Evolutionary conservation across 1,139 yeast species (phyloP), one percentile per base, ranked within the genome.

Genomic region (Taphrina flavorubra): DNA sequence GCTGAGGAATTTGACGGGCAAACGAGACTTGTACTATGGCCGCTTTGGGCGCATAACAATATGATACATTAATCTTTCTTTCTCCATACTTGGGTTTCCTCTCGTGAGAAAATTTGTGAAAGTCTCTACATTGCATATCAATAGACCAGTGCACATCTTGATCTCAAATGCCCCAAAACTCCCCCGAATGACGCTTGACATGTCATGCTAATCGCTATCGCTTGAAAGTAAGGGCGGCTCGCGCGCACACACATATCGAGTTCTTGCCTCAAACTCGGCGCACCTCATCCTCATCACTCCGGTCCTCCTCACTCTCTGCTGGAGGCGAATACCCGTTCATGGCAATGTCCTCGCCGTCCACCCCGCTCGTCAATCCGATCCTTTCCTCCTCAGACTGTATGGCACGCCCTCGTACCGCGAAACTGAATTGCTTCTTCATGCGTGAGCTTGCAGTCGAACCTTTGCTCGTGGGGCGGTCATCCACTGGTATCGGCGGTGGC

Each of bases 381-480:
- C 40, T n/a, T 46, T 58, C 62, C 31, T 58, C 62, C 53, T 58
- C 62, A n/a, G 62, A 36, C 14, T 16, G 42, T 6, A 25, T 16
- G 8, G 47, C 53, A 8, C 20, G 25, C 20, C 60, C 60, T 5
- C 62, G 51, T 6, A 44, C 39, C 7, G 62, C 62, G 25, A 58
- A 58, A 31, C 51, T 44, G 53, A 58, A 58, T 58, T 58, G 62
- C 40, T 58, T 58, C 42, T 44, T 58, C 47, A 58, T 58, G 36
- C 60, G 46, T 1, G 60, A 56, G 18, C 49, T 56, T 25, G 60
- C 36, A 6, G 42, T 56, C 10, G 49, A 39, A 1, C 60, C 60
- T 10, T 56, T 40, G 20, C 49, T 56, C 10, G 14, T 14, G n/a
- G 60, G 49, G 5, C 60, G 1, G 25, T 56, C 60, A 16, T 56